Evolutionary conservation across 768 basidiomycete genomes (phyloP).

Genomic region (Naganishia vaughanmartiniae): DNA sequence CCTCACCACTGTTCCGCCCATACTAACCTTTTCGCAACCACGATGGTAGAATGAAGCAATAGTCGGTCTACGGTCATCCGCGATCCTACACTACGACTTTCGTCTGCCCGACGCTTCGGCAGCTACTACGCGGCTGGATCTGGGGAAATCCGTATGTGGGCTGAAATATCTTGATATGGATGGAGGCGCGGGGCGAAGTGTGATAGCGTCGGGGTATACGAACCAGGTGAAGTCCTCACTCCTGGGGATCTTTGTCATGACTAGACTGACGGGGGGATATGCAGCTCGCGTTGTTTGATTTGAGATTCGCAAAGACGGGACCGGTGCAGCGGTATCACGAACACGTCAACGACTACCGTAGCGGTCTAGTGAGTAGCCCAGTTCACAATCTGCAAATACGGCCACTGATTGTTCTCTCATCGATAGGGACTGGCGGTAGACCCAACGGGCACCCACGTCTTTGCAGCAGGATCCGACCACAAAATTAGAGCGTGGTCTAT

Average conservation of each 20-base stretch:
- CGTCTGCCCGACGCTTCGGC: constrained; percentile 1
- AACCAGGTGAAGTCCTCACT: constrained; percentile 14
- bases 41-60: constrained; percentile 24
- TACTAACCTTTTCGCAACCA: not conserved
- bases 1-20: not conserved
- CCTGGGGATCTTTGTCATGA: not conserved
- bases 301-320: constrained; percentile 17
- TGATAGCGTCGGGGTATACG: constrained; percentile 15
- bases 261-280: not conserved
- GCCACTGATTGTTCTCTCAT: not conserved
- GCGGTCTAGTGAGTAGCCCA: constrained; percentile 9
- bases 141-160: constrained; percentile 18
- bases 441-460: constrained; percentile 11
- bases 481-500: constrained; percentile 17
- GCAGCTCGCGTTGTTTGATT: constrained; percentile 27
- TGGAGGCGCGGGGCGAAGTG: constrained; percentile 14
- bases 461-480: constrained; percentile 21
- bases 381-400: not conserved
- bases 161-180: constrained; percentile 8
- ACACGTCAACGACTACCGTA: constrained; percentile 28
- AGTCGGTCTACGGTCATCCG: constrained; percentile 26
- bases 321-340: constrained; percentile 19
- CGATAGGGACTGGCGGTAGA: constrained; percentile 6
- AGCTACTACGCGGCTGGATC: not conserved
- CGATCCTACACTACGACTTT: constrained; percentile 28